Base-by-base conservation (phyloP, 1,284 basidiomycete species). In the Heterobasidion occidentale region DNA sequence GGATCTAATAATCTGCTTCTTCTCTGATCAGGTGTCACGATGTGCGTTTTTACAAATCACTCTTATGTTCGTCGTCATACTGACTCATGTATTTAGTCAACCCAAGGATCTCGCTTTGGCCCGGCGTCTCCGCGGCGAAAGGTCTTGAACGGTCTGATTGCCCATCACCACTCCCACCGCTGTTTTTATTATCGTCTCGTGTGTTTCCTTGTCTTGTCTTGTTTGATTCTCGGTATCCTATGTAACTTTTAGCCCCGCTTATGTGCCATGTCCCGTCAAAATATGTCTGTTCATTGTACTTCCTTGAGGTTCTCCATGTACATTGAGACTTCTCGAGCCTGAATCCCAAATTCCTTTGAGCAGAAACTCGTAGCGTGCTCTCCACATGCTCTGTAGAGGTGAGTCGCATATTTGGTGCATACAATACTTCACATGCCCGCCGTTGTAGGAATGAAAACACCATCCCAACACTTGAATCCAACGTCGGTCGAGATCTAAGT, bases 51-150 rank as follows among this genome's bases (percentile, higher is more conserved):
- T 48, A 11, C 11, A 11, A 11, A 15, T 12, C 46, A 11, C 46
- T 48, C 27, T 6, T 20, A 17, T 17, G 46, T 48, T 19, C 9
- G 46, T 36, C 52, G 38, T 61, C 55, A 54, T 33, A 46, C 45
- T 57, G 61, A 59, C 64, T 63, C 44, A 60, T 58, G 9, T 71
- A 38, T 67, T 56, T 63, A 86, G 83, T 68, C 84, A 89, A 79
- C 85, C 86, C 64, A 88, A 92, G 81, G 92, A 94, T 73, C 85
- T 94, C 62, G 90, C 91, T 62, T 79, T 94, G 64, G 92, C 92
- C 64, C 83, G 92, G 69, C 88, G 92, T 69, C 88, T 94, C 76
- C 81, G 92, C 65, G 92, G 92, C 66, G 92, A 94, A 79, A 80
- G 91, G 70, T 88, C 89, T 68, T 92, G 82, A 86, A 58, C 55